Conservation (phyloP, 345 rosid species). For the Balakata baccata region DNA sequence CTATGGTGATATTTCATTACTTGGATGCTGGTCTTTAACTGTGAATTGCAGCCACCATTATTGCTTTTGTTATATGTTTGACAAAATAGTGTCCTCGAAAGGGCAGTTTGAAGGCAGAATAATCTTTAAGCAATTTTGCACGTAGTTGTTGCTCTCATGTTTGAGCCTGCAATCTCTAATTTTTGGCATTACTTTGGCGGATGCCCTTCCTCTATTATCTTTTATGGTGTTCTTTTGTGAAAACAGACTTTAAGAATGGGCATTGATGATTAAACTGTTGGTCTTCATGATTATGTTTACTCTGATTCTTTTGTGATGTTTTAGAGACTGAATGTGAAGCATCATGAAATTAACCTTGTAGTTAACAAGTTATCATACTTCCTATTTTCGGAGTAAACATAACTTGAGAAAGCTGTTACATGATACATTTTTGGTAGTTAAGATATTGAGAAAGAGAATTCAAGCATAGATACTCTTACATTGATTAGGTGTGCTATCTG, state of each 20-base stretch:
- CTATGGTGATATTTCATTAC: background rate
- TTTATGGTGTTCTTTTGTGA: background rate
- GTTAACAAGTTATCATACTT: background rate
- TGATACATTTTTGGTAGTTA: background rate
- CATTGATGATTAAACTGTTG: background rate
- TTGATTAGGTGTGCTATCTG: background rate
- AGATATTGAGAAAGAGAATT: background rate
- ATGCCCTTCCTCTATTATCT: background rate
- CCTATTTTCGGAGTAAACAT: background rate
- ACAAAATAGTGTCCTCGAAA: background rate
- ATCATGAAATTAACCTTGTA: background rate
- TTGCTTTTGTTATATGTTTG: background rate
- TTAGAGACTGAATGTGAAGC: background rate
- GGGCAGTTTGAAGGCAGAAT: background rate
- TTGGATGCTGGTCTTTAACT: background rate
- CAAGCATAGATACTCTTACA: background rate
- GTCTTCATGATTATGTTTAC: background rate
- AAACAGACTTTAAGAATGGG: background rate
- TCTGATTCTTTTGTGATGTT: background rate
- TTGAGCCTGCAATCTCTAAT: background rate
- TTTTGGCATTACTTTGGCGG: background rate
- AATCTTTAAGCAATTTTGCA: background rate
- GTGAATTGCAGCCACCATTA: background rate
- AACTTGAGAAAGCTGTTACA: background rate
- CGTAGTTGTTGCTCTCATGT: background rate